Evolutionary conservation across 495 filamentous ascomycete species (phyloP).

Genomic region (Staphylotrichum tortipilum): DNA sequence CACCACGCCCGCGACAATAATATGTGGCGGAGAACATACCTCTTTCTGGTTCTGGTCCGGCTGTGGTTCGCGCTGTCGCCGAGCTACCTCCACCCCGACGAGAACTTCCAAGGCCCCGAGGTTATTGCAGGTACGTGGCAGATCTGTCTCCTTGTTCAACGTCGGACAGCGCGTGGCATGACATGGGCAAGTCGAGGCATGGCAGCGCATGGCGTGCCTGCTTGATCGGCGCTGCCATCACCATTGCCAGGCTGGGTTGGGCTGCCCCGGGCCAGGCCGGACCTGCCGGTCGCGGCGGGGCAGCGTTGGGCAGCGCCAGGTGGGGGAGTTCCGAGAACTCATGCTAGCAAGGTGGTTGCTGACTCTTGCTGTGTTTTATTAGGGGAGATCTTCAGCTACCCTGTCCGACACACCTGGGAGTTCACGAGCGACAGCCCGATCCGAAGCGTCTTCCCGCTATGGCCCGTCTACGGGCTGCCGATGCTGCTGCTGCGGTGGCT

Average conservation of each 20-base stretch:
- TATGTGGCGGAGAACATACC: slow-evolving; percentile 90
- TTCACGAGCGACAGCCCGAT: slow-evolving; percentile 80
- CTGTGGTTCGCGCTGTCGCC: slow-evolving; percentile 90
- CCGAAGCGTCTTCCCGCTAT: slow-evolving; percentile 92
- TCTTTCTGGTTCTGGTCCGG: slow-evolving; percentile 75
- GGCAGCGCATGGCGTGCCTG: not conserved
- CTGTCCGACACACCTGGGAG: slow-evolving; percentile 84
- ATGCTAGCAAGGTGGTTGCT: not conserved
- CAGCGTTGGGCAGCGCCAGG: no score
- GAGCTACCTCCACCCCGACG: slow-evolving; percentile 96
- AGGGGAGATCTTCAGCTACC: slow-evolving; percentile 88
- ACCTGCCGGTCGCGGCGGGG: no score
- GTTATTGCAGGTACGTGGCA: slow-evolving; percentile 76
- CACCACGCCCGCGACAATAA: slow-evolving; percentile 8
- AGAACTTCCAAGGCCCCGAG: slow-evolving; percentile 97
- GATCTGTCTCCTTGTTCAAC: not conserved
- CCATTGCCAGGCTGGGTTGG: no score
- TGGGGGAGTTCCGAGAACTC: no score
- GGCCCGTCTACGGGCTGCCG: slow-evolving; percentile 84
- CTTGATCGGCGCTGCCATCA: not conserved
- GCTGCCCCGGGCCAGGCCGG: no score
- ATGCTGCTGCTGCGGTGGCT: slow-evolving; percentile 88
- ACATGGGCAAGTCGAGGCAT: no score
- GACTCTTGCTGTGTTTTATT: slow-evolving; percentile 3
- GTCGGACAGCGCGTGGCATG: not conserved